Evolutionary conservation across 495 filamentous ascomycete species (phyloP).

Genomic region (Penicillium bovifimosum): DNA sequence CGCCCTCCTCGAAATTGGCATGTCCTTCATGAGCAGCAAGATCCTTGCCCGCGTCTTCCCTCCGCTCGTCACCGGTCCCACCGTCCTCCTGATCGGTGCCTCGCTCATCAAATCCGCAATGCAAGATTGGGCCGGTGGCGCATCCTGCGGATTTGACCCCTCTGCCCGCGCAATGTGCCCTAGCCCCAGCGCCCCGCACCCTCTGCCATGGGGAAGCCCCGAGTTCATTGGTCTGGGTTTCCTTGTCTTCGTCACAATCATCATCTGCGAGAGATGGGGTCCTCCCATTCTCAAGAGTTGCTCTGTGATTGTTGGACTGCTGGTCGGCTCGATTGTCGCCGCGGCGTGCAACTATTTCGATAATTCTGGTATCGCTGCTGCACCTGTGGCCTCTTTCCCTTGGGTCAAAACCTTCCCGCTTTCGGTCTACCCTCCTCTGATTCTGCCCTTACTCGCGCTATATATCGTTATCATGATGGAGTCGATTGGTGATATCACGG

Average conservation of each 20-base stretch:
- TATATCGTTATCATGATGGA: conserved; percentile 88
- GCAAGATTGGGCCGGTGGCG: conserved; percentile 79
- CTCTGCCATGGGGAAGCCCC: conserved; percentile 81
- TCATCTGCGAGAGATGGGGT: conserved; percentile 79
- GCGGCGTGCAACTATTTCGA: conserved; percentile 83
- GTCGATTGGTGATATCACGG: conserved; percentile 66
- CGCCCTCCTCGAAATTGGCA: conserved; percentile 37
- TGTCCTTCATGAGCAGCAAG: conserved; percentile 54
- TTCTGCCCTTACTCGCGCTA: conserved; percentile 77
- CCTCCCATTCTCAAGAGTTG: conserved; percentile 71
- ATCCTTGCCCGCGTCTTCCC: conserved; percentile 76
- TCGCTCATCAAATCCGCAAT: conserved; percentile 71
- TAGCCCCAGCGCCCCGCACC: conserved; percentile 63
- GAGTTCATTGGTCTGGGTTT: conserved; percentile 90
- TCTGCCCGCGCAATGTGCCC: conserved; percentile 62
- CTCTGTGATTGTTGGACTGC: conserved; percentile 72
- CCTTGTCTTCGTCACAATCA: conserved; percentile 84
- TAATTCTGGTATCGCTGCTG: conserved; percentile 55
- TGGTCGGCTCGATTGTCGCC: conserved; percentile 84
- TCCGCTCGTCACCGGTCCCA: conserved; percentile 82
- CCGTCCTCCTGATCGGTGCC: conserved; percentile 73
- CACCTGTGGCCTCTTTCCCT: conserved; percentile 78
- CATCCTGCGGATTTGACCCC: conserved; percentile 56
- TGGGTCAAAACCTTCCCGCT: conserved; percentile 89
- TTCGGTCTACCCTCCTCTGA: conserved; percentile 73